Evolutionary conservation across 257 asterid species (phyloP), one percentile per base, ranked within the genome.

Genomic region (Paulownia fortunei): DNA sequence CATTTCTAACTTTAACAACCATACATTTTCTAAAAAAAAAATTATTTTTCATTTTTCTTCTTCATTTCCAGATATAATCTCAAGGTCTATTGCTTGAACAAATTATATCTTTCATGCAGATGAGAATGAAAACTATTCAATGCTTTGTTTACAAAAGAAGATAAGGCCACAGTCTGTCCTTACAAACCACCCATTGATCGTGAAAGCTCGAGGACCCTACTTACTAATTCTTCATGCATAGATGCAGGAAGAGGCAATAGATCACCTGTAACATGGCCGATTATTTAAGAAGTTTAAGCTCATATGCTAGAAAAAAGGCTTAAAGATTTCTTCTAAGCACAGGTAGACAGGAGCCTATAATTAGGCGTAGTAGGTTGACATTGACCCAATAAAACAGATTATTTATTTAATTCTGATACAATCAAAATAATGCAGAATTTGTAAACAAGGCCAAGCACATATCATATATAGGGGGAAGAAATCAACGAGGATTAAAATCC

Each of bases 301-400:
- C 34, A 63, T n/a, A 32, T 54, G 60, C 15, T 15, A 59, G 23
- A 75, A 68, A 60, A 46, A 69, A 61, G 30, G 15, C 9, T 58
- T 58, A 6, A 15, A 76, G 0, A 52, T 54, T 69, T 63, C 36
- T 59, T 56, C 59, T 19, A 47, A 42, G 52, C 47, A 61, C 72
- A 69, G 47, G 19, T 68, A 61, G 37, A 16, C 47, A 63, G 76
- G 44, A 21, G 4, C 12, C 64, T 46, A 56, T 27, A 18, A 49
- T 19, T 59, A 63, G 18, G 49, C 16, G 76, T 7, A 10, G 26
- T 39, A 59, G 70, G 74, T 34, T 59, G 42, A 52, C n/a, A 54
- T 62, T 51, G 71, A 82, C 74, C 56, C 24, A 52, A 42, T 26
- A 62, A n/a, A 30, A 60, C 34, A 74, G 23, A 61, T 46, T 55